Evolutionary conservation across 805 yeast species (phyloP), one percentile per base, ranked within the genome.

Genomic region (Saturnispora dispora): DNA sequence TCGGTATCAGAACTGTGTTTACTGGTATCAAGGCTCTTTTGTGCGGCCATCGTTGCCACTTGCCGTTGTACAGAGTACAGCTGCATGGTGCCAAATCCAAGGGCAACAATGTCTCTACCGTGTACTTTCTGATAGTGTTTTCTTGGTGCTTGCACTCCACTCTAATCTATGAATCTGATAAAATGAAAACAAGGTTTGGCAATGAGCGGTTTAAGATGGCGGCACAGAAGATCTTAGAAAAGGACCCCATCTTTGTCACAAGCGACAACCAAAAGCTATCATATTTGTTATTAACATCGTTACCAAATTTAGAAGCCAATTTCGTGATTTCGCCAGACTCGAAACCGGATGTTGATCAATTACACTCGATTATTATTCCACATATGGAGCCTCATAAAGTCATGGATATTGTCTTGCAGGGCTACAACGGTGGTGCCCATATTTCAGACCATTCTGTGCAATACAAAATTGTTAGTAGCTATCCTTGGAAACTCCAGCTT

Each of bases 101-200:
- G 39, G 27, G 27, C 15, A 20, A 11, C 4, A 11, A 5, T 3
- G 36, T 48, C 3, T 7, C 27, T 4, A 25, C 47, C 3, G 22
- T 43, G 6, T 58, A 61, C 48, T 71, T 82, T 60, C 53, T 77
- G 17, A 87, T 87, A 2, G 95, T 89, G 9, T 72, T 80, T 0
- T 85, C 96, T 0, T 82, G 95, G 87, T 95, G 84, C 0, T 78
- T 88, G 55, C 97, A 90, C 66, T 88, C 96, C 2, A 78, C 89
- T 3, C 66, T 90, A 47, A 89, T 90, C 2, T 90, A 90, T 30
- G 84, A 84, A 52, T 79, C 90, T 48, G 91, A 88, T 56, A 72
- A 81, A 0, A 67, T 84, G 63, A 71, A 89, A 28, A 3, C 28
- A 11, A 71, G 72, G 47, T 70, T 74, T 54, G 96, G 96, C 1